Evolutionary conservation across 257 asterid genomes (phyloP), one percentile per base, ranked within the genome.

Genomic region (Nicotiana attenuata): DNA sequence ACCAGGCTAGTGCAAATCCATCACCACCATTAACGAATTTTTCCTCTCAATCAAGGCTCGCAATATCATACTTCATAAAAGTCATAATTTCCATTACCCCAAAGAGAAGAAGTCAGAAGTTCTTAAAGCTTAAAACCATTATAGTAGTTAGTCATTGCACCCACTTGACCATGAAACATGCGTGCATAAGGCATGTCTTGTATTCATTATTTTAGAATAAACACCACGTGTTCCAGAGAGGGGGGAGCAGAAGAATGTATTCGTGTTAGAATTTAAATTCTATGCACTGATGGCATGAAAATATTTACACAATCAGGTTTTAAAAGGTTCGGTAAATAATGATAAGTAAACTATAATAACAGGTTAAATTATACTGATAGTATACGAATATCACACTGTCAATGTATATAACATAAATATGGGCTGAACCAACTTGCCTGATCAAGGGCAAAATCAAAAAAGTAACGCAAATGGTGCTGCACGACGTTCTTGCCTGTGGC

Each of bases 401-500:
- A 41, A 0, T 41, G 0, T 8, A 41, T 41, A 41, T 41, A 41
- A 41, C 13, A 0, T 2, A 9, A 41, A 9, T 41, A 22, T 45
- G 14, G 56, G 59, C 13, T 55, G n/a, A 11, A 65, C 26, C n/a
- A 65, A 86, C 92, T 89, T 84, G 86, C 99, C 98, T 95, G 99
- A 89, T 95, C 99, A 81, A 88, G 56, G 67, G 92, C 89, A 77
- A 95, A 95, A 87, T 92, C 93, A 28, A 91, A 84, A 90, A 85
- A 88, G 77, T 68, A 61, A 26, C 97, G 91, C 83, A 88, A 82
- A 60, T 56, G 89, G 53, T 75, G 89, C 81, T 82, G 90, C 65
- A 80, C 47, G 17, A 69, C 20, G 35, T 83, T 86, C 82, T 91
- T 92, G 81, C 96, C 92, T 1, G 93, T 86, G 65, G 82, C 91